A percentile compares a stretch with the other conserved stretches of the same genome.
Conservation (phyloP, 2,329 filamentous ascomycete genomes). For the Pseudocercospora pini-densiflorae region DNA sequence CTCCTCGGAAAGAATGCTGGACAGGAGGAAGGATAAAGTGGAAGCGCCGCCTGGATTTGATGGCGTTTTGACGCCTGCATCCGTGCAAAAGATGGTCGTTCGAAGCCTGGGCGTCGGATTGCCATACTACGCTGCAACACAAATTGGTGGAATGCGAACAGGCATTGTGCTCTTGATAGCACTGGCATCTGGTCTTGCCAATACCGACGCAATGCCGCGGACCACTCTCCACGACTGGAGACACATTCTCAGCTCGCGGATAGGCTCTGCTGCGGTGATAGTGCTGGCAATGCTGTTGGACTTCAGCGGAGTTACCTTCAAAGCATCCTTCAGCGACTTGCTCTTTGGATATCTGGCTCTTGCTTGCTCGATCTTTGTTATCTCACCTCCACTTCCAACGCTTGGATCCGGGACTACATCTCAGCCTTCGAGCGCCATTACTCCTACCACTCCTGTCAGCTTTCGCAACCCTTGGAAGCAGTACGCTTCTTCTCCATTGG, state of each 20-base stretch:
- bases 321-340: slow-evolving; percentile 36
- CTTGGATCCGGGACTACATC: slow-evolving; percentile 11
- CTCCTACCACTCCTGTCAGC: slow-evolving; percentile 23
- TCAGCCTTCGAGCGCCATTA: slow-evolving; percentile 11
- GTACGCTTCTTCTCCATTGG: slow-evolving; percentile 36
- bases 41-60: slow-evolving; percentile 16
- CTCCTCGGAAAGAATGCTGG: slow-evolving; percentile 35
- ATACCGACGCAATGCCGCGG: slow-evolving; percentile 31
- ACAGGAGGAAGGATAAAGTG: slow-evolving; percentile 37
- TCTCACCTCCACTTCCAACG: slow-evolving; percentile 54
- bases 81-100: slow-evolving; percentile 27
- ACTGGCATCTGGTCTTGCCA: slow-evolving; percentile 49
- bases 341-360: slow-evolving; percentile 55
- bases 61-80: slow-evolving; percentile 20
- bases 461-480: slow-evolving; percentile 25
- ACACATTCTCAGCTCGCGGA: slow-evolving; percentile 43
- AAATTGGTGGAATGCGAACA: slow-evolving; percentile 59
- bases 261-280: slow-evolving; percentile 43
- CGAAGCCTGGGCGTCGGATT: slow-evolving; percentile 41
- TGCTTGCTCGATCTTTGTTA: slow-evolving; percentile 48
- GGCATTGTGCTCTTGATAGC: slow-evolving; percentile 56
- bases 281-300: slow-evolving; percentile 42
- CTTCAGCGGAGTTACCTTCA: slow-evolving; percentile 37
- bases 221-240: slow-evolving; percentile 34
- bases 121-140: slow-evolving; percentile 61